Base-by-base conservation (phyloP, 2,329 filamentous ascomycete species). In the Xylaria digitata region DNA sequence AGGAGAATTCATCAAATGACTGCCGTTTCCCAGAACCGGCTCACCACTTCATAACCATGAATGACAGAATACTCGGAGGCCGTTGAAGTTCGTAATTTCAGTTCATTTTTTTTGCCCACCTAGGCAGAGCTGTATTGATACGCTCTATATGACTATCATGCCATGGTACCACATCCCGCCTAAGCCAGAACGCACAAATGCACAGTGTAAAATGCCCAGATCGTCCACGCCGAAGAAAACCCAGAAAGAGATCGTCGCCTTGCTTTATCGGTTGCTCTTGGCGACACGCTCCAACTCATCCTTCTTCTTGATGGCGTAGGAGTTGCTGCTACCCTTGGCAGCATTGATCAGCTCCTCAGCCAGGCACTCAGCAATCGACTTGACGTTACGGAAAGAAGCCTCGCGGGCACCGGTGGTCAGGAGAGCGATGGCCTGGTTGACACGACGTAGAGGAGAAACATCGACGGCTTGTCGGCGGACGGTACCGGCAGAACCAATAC, bases 261-360 rank as follows among this genome's bases (percentile, higher is more conserved):
- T 68, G 62, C 73, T 94, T 94, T 98, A 99, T 92, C 96, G 93
- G 92, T 99, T 99, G 90, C 90, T 93, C 93, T 99, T 99, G 87
- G 96, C 96, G 80, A 99, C 96, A 96, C 96, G 96, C 92, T 99
- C 96, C 87, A 99, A 86, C 92, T 99, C 96, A 85, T 99, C 96
- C 95, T 99, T 99, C 94, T 99, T 99, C 94, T 99, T 99, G 91
- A 99, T 99, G 81, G 96, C 96, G 85, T 98, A 99, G 77, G 94
- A 97, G 94, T 99, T 99, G 87, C 92, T 96, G 91, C 92, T 96
- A 82, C 96, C 96, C 93, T 99, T 99, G 85, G 96, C 96, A 83
- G 96, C 96, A 90, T 99, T 99, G 92, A 99, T 98, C 84, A 99
- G 90, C 91, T 99, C 96, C 87, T 99, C 96, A 82, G 96, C 96